Conservation (phyloP, 2,329 filamentous ascomycete species). For the Pleurostoma richardsiae region DNA sequence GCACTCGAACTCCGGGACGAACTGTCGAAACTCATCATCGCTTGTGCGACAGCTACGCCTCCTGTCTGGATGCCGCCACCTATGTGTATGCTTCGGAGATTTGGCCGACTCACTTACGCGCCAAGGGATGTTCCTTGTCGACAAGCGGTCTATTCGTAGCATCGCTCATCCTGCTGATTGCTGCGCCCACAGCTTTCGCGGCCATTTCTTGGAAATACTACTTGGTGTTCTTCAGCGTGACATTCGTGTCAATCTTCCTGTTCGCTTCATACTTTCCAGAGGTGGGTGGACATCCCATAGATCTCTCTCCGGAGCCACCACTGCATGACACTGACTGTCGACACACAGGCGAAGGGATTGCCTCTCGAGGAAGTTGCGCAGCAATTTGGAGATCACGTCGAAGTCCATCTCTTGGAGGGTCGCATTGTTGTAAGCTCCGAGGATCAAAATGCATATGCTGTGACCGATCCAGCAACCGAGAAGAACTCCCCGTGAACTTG, state of each 20-base stretch:
- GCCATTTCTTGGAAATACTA: not conserved
- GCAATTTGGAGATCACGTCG: no score
- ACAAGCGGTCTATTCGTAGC: slow-evolving; percentile 2
- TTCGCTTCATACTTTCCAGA: not conserved
- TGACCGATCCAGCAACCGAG: no score
- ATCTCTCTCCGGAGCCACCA: no score
- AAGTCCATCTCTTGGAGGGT: no score
- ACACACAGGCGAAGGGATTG: no score
- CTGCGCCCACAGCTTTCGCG: not conserved
- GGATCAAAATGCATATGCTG: no score
- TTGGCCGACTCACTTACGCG: slow-evolving; percentile 47
- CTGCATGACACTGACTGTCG: no score
- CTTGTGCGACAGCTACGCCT: not conserved
- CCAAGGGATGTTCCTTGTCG: slow-evolving; percentile 44
- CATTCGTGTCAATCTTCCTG: not conserved
- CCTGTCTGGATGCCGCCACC: not conserved
- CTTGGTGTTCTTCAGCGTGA: not conserved
- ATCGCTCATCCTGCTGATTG: not conserved
- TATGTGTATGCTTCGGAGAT: slow-evolving; percentile 43
- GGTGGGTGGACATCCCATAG: not conserved
- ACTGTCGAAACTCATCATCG: no score
- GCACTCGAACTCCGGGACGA: no score
- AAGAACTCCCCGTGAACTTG: no score
- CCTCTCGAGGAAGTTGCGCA: no score
- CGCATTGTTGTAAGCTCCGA: no score